These are phyloP conservation scores for Vaucheria bursata DNA, from an alignment of 352 stramenopile genomes.

Conservation along the genomic window DNA sequence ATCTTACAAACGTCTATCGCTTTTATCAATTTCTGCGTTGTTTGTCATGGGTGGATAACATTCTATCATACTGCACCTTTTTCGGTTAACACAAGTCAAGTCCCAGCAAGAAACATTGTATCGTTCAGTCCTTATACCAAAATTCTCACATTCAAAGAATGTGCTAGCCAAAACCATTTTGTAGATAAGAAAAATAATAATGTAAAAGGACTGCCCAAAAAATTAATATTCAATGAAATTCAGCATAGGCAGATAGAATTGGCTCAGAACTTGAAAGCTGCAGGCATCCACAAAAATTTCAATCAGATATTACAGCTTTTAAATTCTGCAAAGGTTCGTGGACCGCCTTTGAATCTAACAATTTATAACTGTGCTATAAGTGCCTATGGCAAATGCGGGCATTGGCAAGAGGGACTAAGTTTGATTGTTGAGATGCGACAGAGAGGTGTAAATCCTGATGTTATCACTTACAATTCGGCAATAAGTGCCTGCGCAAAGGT, in stretches of 20 bases:
- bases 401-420: conserved; percentile 1
- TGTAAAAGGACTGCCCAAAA: too few species aligned
- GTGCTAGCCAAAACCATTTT: too few species aligned
- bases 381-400: background rate
- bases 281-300: background rate
- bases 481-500: conserved; percentile 18
- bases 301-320: background rate
- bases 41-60: too few species aligned
- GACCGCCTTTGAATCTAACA: background rate
- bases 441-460: conserved; percentile 18
- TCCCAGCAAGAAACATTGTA: too few species aligned
- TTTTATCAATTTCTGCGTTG: too few species aligned
- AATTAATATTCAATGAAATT: background rate
- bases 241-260: background rate
- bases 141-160: too few species aligned
- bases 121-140: too few species aligned
- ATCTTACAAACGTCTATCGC: too few species aligned
- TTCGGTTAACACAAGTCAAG: too few species aligned
- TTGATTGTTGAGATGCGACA: conserved; percentile 39
- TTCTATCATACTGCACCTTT: too few species aligned
- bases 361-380: conserved; percentile 3
- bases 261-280: background rate
- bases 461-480: conserved; percentile 37
- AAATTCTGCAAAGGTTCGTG: background rate
- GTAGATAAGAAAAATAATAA: too few species aligned